Evolutionary conservation across 768 basidiomycete genomes (phyloP), one percentile per base, ranked within the genome.

Genomic region (Lactarius deliciosus): DNA sequence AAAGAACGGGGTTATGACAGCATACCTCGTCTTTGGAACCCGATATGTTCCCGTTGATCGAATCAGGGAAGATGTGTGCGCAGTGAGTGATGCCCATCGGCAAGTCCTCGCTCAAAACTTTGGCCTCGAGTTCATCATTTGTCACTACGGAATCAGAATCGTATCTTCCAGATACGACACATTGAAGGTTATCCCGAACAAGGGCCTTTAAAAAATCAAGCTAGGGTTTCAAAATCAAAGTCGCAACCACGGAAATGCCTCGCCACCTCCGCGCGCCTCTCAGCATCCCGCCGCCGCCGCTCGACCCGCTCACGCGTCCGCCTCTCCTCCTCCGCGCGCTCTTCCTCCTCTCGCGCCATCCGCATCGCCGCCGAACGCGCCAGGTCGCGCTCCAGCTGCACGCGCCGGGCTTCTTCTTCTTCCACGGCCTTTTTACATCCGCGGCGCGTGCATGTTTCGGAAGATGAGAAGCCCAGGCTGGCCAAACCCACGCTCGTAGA

Each of bases 401-500:
- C 59, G 6, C 40, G 66, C 30, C 69, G 66, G 16, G 3, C 25
- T 0, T 6, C 32, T 13, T 68, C 69, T 13, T 22, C 59, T 30
- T 68, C 66, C 20, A 61, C 69, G 5, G 61, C 62, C 30, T 41
- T 43, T 32, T n/a, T 86, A 10, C 86, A 81, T 63, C 82, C 85
- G 55, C 79, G 77, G 15, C 74, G 77, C 11, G 72, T 74, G 78
- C 64, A 77, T 79, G 43, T 75, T 25, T 65, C 64, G 13, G 70
- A 71, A 38, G 41, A 47, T 45, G 79, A 75, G 50, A 85, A 86
- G 65, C 74, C 78, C 7, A 72, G 75, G 10, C 75, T 79, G 57
- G 74, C 74, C 5, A 74, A 69, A 2, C 84, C 91, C 0, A 71
- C 81, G 3, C 63, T 88, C 2, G 76, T 81, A 67, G 81, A 91